Evolutionary conservation across 768 basidiomycete genomes (phyloP), one percentile per base, ranked within the genome.

Genomic region (Pilatotrama ljubarskyi): DNA sequence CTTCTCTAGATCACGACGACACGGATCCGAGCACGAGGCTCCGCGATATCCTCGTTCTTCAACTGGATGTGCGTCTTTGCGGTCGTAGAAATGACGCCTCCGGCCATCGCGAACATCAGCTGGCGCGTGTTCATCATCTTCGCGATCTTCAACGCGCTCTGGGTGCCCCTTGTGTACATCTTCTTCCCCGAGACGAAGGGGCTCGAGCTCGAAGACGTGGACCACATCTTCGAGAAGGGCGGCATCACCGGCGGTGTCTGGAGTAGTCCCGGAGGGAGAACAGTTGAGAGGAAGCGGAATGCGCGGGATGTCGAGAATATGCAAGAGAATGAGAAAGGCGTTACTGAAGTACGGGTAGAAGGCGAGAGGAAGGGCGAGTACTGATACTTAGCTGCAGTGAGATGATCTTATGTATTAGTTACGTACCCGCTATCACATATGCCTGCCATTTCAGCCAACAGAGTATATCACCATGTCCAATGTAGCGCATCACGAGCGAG

Each of bases 71-170:
- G 59, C 37, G 62, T 74, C n/a, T 77, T 77, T 55, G 72, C 73
- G 18, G 74, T 78, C 11, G 76, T 78, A 2, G 70, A 78, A 62
- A 78, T 78, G 68, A 77, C 78, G 8, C 76, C 76, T 8, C 72
- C 70, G 2, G 76, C 77, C 1, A 78, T 80, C 54, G 74, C 72
- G n/a, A 77, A 77, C 66, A 77, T 80, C 50, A 61, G 64, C 43
- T 79, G 78, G 74, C 68, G 74, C 25, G 76, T 79, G 4, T 81
- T 78, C 71, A 75, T 78, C 59, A 76, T 80, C 35, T 80, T 80
- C 59, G 77, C 77, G 10, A 69, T 77, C 15, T 75, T 78, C 64
- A 80, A 79, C 64, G 76, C 77, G 22, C 71, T 74, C 43, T 79
- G 76, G 75, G 74, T 79, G 13, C 75, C 76, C 3, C 67, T 80